Evolutionary conservation across 2,329 filamentous ascomycete genomes (phyloP), one percentile per base, ranked within the genome.

Genomic region (Diaporthe sp.): DNA sequence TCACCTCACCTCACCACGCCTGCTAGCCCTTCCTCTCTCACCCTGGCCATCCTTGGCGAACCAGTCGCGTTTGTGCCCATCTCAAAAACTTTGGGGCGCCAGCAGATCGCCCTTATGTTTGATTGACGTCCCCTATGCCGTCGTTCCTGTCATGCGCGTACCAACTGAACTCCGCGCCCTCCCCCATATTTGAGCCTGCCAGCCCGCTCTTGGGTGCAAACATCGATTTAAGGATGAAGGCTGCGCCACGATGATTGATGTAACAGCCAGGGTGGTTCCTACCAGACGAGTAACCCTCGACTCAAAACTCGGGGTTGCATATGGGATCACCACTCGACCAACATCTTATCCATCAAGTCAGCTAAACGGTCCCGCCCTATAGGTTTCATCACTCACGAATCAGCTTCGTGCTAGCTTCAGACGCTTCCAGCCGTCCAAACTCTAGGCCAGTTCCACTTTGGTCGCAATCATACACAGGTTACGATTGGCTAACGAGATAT

Each of bases 401-500:
- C 55, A 73, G 74, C 60, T 73, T 70, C 34, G n/a, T 53, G 60
- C 70, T 55, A 70, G 57, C 34, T 55, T 63, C 68, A 47, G 53
- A 74, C 63, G 47, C 44, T 60, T n/a, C 53, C 51, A 63, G 58
- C 31, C 65, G 39, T 60, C 58, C 68, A 51, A 51, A 68, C 39
- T 63, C 63, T 60, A 22, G 70, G 49, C 49, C 49, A 28, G 65
- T 55, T 34, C 65, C 65, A 70, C 65, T 70, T 42, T 55, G 65
- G 31, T 55, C 49, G 49, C 47, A 42, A 42, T 55, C 65, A 55
- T 28, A 70, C 39, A 70, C 34, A 25, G 49, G 74, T 73, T 73
- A 75, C 74, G 74, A 75, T 75, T 75, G 74, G 74, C 60, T 60
- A 65, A 72, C 60, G 61, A 72, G 74, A 75, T 53, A 20, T 49